Evolutionary conservation across 1,284 basidiomycete genomes (phyloP), one percentile per base, ranked within the genome.

Genomic region (Polyporus tsugae): DNA sequence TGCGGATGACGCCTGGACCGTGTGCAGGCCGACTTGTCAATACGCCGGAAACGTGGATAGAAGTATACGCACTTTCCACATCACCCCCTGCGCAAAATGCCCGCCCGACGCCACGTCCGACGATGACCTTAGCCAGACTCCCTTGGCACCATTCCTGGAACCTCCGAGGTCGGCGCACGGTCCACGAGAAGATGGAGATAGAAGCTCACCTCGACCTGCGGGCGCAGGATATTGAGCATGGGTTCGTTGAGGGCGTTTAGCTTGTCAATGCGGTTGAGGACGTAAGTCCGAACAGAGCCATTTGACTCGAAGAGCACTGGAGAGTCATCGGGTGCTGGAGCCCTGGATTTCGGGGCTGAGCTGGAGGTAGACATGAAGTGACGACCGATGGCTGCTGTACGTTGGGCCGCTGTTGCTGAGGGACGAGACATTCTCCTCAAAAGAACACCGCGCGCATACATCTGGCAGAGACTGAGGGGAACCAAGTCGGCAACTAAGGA

Each of bases 41-140:
- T 42, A 68, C 52, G 42, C 22, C 57, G 44, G 39, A 35, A 10
- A 19, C 49, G 53, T 57, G 42, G 59, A 67, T 71, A 69, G 46
- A 68, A 39, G 71, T n/a, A 63, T 29, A 85, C 90, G 77, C 77
- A 95, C 95, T 83, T 71, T 89, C 89, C 65, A 99, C 94, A 80
- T 99, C 98, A 65, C 97, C 97, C 29, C 97, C 98, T 6, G 95
- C 93, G 78, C 97, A 99, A 78, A 99, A 98, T 13, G 93, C 95
- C 68, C 91, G 85, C 13, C 94, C 95, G 36, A 85, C 83, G 25
- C 95, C 94, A 53, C 87, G 88, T 33, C 93, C 94, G 63, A 97
- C 87, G 70, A 98, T 88, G 36, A 95, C 85, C 71, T 89, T 87
- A 75, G 90, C 91, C 9, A 94, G 84, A 60, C 92, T 87, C 38